Conservation (phyloP, 2,329 filamentous ascomycete genomes). For the Fusarium floridanum region DNA sequence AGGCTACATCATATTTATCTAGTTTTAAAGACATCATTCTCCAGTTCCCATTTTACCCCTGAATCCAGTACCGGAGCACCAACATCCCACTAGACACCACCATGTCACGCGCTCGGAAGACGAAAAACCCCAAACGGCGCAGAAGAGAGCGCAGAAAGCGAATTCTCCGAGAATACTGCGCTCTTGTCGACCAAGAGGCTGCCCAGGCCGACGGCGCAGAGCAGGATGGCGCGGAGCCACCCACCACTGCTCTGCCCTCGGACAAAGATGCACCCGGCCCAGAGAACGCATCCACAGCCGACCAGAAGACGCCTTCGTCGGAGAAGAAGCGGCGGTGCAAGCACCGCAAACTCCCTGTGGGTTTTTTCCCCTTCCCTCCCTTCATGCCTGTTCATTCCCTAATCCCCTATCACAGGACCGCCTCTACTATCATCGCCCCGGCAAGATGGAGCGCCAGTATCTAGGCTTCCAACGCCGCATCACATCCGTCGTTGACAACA, state of each 20-base stretch:
- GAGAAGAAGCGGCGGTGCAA: neutral
- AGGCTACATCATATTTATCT: neutral
- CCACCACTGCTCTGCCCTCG: neutral
- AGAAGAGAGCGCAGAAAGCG: neutral
- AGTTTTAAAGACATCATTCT: neutral
- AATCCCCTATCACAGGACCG: conserved; percentile 11
- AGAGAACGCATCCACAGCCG: neutral
- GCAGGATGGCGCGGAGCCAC: neutral
- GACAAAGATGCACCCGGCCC: neutral
- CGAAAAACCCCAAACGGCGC: neutral
- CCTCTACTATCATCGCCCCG: neutral
- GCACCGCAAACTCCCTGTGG: conserved; percentile 17
- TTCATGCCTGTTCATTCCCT: neutral
- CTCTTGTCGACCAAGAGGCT: neutral
- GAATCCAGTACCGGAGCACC: neutral
- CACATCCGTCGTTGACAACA: neutral
- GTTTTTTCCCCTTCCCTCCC: neutral
- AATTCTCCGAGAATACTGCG: neutral
- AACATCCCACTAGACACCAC: neutral
- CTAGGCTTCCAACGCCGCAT: neutral
- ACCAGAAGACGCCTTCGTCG: fast-evolving
- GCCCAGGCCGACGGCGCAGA: neutral
- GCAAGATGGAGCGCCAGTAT: neutral
- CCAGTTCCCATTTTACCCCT: neutral
- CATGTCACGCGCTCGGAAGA: conserved; percentile 2